Percentiles rank a stretch among this genome's conserved stretches.
Conservation (phyloP, 2,329 filamentous ascomycete genomes). For the Fusarium irregulare region DNA sequence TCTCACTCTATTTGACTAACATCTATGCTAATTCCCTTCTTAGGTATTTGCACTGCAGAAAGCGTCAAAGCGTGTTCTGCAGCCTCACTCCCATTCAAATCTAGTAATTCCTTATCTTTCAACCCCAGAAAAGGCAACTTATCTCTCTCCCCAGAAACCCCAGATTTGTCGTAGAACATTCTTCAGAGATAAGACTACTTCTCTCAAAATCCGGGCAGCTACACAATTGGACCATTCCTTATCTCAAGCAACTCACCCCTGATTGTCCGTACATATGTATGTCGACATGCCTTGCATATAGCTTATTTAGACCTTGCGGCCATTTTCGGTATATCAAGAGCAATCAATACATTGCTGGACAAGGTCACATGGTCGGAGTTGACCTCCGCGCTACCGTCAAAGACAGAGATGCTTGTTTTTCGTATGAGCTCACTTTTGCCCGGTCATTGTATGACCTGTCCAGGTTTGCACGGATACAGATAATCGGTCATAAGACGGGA, state of each 20-base stretch:
- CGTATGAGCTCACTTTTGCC: background rate
- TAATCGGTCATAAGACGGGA: background rate
- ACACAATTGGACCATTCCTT: slow-evolving; percentile 33
- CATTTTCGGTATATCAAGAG: background rate
- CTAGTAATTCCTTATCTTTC: slow-evolving; percentile 30
- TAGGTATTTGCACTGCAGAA: slow-evolving; percentile 1
- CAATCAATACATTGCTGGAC: background rate
- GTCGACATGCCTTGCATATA: slow-evolving; percentile 29
- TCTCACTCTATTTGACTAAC: slow-evolving; percentile 17
- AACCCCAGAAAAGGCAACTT: slow-evolving; percentile 26
- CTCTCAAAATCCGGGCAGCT: slow-evolving; percentile 33
- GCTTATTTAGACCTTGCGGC: slow-evolving; percentile 7
- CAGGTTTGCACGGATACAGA: background rate
- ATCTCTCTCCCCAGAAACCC: slow-evolving; percentile 35
- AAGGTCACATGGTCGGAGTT: slow-evolving; percentile 14
- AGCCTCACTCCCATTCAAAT: slow-evolving; percentile 12
- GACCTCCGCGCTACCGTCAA: background rate
- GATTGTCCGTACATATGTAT: background rate
- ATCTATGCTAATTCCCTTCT: background rate
- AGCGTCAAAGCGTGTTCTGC: background rate
- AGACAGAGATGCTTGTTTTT: background rate
- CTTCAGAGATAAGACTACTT: slow-evolving; percentile 30
- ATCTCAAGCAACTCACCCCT: slow-evolving; percentile 19
- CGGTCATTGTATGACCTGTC: background rate
- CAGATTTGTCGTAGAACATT: slow-evolving; percentile 21